Evolutionary conservation across 805 yeast genomes (phyloP), one percentile per base, ranked within the genome.

Genomic region (Hanseniaspora opuntiae): DNA sequence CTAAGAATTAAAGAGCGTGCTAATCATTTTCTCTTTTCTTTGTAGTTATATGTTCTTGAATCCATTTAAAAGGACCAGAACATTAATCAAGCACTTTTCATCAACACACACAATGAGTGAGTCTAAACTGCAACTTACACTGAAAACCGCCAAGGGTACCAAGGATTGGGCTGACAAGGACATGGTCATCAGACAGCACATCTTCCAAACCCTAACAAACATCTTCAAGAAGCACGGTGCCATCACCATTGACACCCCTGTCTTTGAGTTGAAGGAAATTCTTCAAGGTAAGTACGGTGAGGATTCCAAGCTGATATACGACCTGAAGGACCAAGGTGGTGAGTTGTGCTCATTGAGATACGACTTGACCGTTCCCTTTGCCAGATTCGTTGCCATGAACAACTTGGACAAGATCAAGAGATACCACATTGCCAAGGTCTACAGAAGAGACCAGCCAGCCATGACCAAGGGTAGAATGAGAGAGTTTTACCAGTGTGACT

Each of bases 401-500:
- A 87, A 86, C 62, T 78, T 93, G 57, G 82, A 86, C 61, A 78
- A 74, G 64, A 90, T 93, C 69, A 93, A 93, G 71, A 78, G 99
- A 65, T 93, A 81, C 67, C 99, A 93, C 71, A 86, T 93, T 59
- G 98, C 99, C 61, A 93, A 93, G 68, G 99, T 93, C 53, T 93
- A 93, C 71, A 82, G 99, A 73, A 84, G 99, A 71, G 99, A 93
- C 67, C 99, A 93, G 71, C 99, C 99, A 5, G 99, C 99, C 9
- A 93, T 93, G 98, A 90, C 97, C 50, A 93, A 93, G 71, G 99
- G 99, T 57, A 80, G 99, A 71, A 93, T 93, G 98, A 85, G 99
- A 77, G 99, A 93, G 70, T 93, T 93, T 64, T 93, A 93, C 69
- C 99, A 93, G 72, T 93, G 99, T 74, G 99, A 93, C 72, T 86